Evolutionary conservation across 1,284 basidiomycete species (phyloP).

Genomic region (Grifola frondosa): DNA sequence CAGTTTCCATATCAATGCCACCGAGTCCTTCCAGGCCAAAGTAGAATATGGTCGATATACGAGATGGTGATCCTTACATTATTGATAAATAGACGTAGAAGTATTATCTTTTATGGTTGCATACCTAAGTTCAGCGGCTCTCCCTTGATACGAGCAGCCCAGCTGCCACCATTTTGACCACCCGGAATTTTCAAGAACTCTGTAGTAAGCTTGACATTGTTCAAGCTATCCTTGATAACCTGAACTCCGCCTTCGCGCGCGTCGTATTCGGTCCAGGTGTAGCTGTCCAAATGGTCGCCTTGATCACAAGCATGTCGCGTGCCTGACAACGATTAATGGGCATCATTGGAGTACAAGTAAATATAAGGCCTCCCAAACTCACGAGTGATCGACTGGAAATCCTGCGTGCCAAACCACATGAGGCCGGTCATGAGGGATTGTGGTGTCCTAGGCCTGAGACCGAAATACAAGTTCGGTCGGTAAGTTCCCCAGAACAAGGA

Average conservation of each 20-base stretch:
- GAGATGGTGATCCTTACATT: slow-evolving; percentile 40
- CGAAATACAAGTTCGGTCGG: slow-evolving; percentile 91
- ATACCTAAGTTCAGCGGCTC: slow-evolving; percentile 70
- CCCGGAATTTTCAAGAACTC: slow-evolving; percentile 83
- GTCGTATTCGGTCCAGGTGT: slow-evolving; percentile 89
- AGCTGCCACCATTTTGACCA: slow-evolving; percentile 81
- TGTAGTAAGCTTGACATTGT: slow-evolving; percentile 85
- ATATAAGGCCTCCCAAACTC: slow-evolving; percentile 29
- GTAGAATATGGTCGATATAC: slow-evolving; percentile 82
- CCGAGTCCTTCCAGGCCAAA: slow-evolving; percentile 85
- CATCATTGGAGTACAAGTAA: slow-evolving; percentile 5
- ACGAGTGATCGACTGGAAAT: slow-evolving; percentile 73
- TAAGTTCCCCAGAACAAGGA: slow-evolving; percentile 90
- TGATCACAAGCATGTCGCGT: slow-evolving; percentile 90
- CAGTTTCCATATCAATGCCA: slow-evolving; percentile 75
- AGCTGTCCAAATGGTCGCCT: slow-evolving; percentile 75
- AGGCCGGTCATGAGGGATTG: slow-evolving; percentile 89
- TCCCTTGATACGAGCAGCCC: slow-evolving; percentile 88
- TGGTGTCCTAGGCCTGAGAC: slow-evolving; percentile 80
- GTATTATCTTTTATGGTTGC: too few species aligned
- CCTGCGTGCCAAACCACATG: slow-evolving; percentile 87
- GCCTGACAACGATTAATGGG: slow-evolving; percentile 44
- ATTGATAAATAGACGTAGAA: neutral
- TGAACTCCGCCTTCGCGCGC: slow-evolving; percentile 83
- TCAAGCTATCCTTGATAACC: slow-evolving; percentile 75